Base-by-base conservation (phyloP, 371 early-diverging fungal genomes). In the Dentiscutata heterogama region DNA sequence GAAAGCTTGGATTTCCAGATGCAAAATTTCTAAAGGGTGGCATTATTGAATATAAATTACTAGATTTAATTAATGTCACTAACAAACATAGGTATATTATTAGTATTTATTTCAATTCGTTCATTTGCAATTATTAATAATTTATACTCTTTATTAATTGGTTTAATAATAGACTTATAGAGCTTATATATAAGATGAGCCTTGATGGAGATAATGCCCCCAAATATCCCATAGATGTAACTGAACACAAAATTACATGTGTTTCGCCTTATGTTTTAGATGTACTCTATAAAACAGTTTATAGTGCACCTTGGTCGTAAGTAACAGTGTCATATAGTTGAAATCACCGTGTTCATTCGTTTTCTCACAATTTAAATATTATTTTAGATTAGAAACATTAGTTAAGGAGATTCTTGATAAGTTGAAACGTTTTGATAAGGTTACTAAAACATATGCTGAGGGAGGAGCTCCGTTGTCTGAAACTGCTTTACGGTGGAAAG, bases 151-250 rank as follows among this genome's bases (percentile, higher is more conserved):
- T 64, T n/a, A 65, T 63, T 42, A 72, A 7, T 0, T 31, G 11
- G 46, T 61, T 27, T 27, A 5, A 54, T 25, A 22, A 27, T 73
- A 89, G 93, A 75, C 84, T 95, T 70, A 83, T 94, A 65, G 92
- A 94, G 74, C 84, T 95, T 22, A 92, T 95, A 58, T 93, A 94
- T 84, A 95, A 93, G 84, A 94, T 94, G 94, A 93, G 93, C 94
- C 85, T 95, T 76, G 93, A 92, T 74, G 91, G 91, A 78, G 94
- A 94, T 54, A 84, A 82, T 13, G 94, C 94, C 20, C 91, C 92
- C 4, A 58, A n/a, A 25, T 85, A 86, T 53, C 89, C 91, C 77
- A 92, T 92, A 75, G 86, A 90, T 56, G 86, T 85, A 14, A 8
- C 39, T 10, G 85, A 89, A 25, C 82, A 85, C 29, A 87, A 88